phyloP scores from a whole-genome alignment of 768 basidiomycete species.

The Serendipita indica region DNA sequence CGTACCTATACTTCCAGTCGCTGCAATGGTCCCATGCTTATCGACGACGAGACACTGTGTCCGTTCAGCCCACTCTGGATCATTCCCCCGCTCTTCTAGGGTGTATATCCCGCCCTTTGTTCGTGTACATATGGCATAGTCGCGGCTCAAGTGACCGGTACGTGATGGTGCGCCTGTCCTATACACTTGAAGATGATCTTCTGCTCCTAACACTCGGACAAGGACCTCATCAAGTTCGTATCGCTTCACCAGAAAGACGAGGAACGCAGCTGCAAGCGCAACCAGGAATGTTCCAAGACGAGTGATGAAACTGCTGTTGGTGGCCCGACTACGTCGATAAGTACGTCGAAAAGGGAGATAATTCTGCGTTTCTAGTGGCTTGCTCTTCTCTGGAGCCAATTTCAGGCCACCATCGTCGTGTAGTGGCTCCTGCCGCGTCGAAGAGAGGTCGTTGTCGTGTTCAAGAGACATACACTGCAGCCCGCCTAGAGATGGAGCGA shows the following conservation, averaged over 20 bases:
- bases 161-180: neutral
- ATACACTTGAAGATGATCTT: neutral
- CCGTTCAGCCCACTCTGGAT: neutral
- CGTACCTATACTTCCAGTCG: slow-evolving; percentile 37
- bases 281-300: neutral
- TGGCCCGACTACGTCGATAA: neutral
- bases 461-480: no score
- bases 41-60: slow-evolving; percentile 30
- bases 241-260: neutral
- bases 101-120: slow-evolving; percentile 39
- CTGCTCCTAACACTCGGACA: neutral
- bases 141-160: neutral
- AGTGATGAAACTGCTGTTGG: neutral
- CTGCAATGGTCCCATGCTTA: slow-evolving; percentile 31
- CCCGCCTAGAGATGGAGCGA: no score
- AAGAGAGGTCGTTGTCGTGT: no score
- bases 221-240: slow-evolving; percentile 1
- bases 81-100: slow-evolving; percentile 45
- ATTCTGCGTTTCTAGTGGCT: no score
- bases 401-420: no score
- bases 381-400: no score
- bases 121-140: neutral
- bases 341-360: no score
- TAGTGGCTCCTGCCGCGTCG: no score
- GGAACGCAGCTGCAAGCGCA: neutral